Evolutionary conservation across 2,329 filamentous ascomycete genomes (phyloP), one percentile per base, ranked within the genome.

Genomic region (Ceratocystiopsis minuta): DNA sequence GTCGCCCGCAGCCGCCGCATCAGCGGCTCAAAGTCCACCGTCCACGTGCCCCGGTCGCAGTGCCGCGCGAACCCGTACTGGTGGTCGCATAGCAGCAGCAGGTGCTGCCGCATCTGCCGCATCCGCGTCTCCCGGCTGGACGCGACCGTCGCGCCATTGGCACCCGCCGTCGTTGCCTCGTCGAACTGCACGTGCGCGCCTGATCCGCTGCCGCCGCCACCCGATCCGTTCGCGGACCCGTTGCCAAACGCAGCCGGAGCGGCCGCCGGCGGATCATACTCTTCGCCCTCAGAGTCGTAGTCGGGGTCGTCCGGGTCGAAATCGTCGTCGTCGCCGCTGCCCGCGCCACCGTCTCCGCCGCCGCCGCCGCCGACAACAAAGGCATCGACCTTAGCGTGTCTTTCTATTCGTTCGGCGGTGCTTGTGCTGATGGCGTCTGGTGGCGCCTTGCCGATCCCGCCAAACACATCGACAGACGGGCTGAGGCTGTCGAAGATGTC

Each of bases 1-100:
- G 72, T 63, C 52, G 87, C 78, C 37, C 80, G 77, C 32, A 96
- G 63, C 40, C 70, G 68, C 36, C 74, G 68, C 40, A 84, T 68
- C 4, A 96, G 66, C 10, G 71, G 67, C n/a, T 72, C 67, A 54
- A 90, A 93, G 53, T 94, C 78, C 6, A 96, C 74, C 0, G 76
- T 79, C 83, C 86, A 98, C 53, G 82, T 76, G 31, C 79, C 77
- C 18, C 72, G 68, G 31, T 79, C 76, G 49, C 75, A 75, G 54
- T 80, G 78, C 16, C 72, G 71, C 40, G 84, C 64, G 50, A 90
- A 87, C 1, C 67, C 62, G 57, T 74, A 66, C 46, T 72, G 69
- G 59, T 82, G 78, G 51, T 83, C 76, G 14, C 76, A 67, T 9
- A 92, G 67, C 1, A 87, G 60, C 4, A 77, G 60, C n/a, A 88